Base-by-base conservation (phyloP, 2,329 filamentous ascomycete species). In the Ceratocystis papillata region DNA sequence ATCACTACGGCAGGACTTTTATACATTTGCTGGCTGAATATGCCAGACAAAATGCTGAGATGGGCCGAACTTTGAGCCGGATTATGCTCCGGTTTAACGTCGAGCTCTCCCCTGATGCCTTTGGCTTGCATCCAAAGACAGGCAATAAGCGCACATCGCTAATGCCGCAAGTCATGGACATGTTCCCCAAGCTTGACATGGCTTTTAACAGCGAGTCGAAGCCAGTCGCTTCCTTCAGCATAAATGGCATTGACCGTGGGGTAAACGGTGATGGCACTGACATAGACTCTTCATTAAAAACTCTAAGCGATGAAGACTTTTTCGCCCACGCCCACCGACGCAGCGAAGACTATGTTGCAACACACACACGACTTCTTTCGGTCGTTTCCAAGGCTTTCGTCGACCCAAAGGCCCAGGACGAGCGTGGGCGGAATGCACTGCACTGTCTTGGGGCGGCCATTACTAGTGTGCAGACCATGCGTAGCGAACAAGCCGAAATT, bases 361-460 rank as follows among this genome's bases (percentile, higher is more conserved):
- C 45, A 7, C 68, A 69, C 12, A 57, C 65, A 15, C 37, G 55
- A 6, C 45, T 65, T 5, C 62, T 76, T 3, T 55, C 68, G 10
- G 69, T 69, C 5, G 68, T 73, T 3, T 63, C 63, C 0, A 28
- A 44, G 4, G 72, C 73, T 0, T 57, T 60, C 0, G 4, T 46
- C 0, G 62, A 72, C 2, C 72, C 73, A 0, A 25, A 10, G 0
- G 44, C 69, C 0, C 72, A 76, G 53, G 78, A 81, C 69, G 48
- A 72, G 1, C 72, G 77, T 4, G 82, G 82, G 4, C 79, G 81
- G 25, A 85, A 85, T 68, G 81, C 78, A 7, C 74, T 85, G 17
- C 82, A 85, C 69, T 83, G 81, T 68, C 77, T 85, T n/a, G 82
- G 82, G 1, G 78, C 79, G 67, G 80, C 79, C 5, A 77, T 78